These are phyloP conservation scores for Pseudopyrenochaeta lycopersici DNA, from an alignment of 2,329 filamentous ascomycete genomes.

Conservation along the genomic window DNA sequence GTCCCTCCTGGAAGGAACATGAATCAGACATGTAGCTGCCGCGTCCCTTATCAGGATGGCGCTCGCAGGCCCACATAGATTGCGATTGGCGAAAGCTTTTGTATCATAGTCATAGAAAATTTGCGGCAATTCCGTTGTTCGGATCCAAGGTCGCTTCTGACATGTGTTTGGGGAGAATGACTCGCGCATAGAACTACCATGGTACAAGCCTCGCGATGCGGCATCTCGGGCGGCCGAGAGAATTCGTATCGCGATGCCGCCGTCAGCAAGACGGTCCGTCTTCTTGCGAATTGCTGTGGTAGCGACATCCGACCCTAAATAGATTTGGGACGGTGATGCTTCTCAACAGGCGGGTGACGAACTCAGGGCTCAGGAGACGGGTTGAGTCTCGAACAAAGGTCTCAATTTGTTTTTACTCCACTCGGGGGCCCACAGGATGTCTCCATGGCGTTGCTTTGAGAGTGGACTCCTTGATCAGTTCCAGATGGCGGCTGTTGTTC, in stretches of 20 bases:
- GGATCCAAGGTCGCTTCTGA: neutral
- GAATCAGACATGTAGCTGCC: neutral
- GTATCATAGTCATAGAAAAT: neutral
- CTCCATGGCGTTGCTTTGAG: neutral
- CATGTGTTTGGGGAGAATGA: neutral
- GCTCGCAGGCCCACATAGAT: neutral
- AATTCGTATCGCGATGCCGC: neutral
- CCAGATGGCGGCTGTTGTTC: neutral
- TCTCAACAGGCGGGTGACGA: neutral
- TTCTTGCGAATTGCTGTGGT: neutral
- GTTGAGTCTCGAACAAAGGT: constrained; percentile 9
- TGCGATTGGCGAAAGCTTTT: constrained; percentile 7
- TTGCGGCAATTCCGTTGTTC: neutral
- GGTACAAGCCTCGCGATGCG: no score
- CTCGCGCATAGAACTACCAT: neutral
- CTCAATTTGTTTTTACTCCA: constrained; percentile 4
- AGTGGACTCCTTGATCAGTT: neutral
- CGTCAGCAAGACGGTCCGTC: constrained; percentile 2
- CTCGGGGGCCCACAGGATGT: constrained; percentile 4
- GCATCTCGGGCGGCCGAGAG: neutral
- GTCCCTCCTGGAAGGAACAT: constrained; percentile 2
- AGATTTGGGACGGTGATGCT: neutral
- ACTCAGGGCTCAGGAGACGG: neutral
- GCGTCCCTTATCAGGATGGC: neutral
- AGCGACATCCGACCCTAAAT: constrained; percentile 1